Percentiles rank a stretch among this genome's conserved stretches.
These are phyloP conservation scores for Fusarium albidum DNA, from an alignment of 2,329 filamentous ascomycete genomes.

Conservation along the genomic window DNA sequence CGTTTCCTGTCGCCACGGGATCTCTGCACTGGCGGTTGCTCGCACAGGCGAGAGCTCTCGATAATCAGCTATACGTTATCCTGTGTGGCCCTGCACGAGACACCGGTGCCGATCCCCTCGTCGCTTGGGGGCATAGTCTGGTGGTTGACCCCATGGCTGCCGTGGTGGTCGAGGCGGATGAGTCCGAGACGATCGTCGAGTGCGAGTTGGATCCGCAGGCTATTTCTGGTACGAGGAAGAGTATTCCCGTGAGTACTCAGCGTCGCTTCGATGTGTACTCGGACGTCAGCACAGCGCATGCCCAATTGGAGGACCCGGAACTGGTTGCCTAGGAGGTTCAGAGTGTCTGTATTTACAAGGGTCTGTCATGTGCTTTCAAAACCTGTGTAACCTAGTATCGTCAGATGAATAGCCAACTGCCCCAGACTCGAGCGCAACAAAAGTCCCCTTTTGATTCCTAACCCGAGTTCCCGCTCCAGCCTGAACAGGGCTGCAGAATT, in stretches of 20 bases:
- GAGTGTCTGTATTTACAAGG: too few species aligned
- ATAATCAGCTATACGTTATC: constrained; percentile 92
- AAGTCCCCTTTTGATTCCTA: too few species aligned
- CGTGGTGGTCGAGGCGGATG: constrained; percentile 78
- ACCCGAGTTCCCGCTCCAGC: too few species aligned
- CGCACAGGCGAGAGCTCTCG: constrained; percentile 81
- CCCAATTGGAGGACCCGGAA: constrained; percentile 4
- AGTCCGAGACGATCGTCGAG: constrained; percentile 77
- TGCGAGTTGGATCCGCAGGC: constrained; percentile 71
- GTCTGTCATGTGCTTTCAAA: too few species aligned
- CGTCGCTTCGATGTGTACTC: constrained; percentile 95
- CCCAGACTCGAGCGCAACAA: too few species aligned
- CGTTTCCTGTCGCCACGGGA: constrained; percentile 93
- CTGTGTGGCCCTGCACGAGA: constrained; percentile 90
- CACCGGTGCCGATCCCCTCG: constrained; percentile 72
- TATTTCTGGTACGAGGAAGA: constrained; percentile 77
- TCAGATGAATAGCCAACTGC: too few species aligned
- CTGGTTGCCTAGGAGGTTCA: too few species aligned
- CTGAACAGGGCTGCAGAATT: too few species aligned
- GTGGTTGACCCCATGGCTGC: constrained; percentile 85
- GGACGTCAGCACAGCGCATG: constrained; percentile 69
- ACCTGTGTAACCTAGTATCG: too few species aligned
- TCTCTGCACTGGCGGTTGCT: constrained; percentile 88
- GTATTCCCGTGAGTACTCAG: constrained; percentile 84
- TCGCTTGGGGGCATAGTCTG: constrained; percentile 91